Base-by-base conservation (phyloP, 1,139 yeast genomes). In the Zygoascus sp. region DNA sequence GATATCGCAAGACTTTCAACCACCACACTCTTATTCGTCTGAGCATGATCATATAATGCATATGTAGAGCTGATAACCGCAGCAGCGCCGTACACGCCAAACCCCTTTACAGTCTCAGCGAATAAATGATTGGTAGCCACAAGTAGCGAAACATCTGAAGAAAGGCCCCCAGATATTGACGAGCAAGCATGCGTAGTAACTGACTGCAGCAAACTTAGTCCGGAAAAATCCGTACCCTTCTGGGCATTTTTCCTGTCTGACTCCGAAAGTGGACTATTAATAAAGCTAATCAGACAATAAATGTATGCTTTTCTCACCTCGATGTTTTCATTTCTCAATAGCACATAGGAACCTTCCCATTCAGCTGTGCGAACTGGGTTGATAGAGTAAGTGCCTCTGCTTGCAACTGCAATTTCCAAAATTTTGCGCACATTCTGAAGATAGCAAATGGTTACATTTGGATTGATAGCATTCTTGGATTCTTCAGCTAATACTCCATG, bases 321-420 rank as follows among this genome's bases (percentile, higher is more conserved):
- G 17, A 50, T 42, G n/a, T 53, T 53, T 8, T 55, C 57, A 44
- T 56, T 55, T n/a, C 55, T 47, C n/a, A 65, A 51, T 11, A 67
- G 52, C 49, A 55, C 46, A 45, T 62, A 65, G 0, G 69, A 62
- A 8, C 64, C 63, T 15, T 59, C 61, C 71, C 71, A 67, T 16
- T 61, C 55, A 2, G 52, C 45, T 8, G 62, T 34, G 1, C 62
- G 53, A 8, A 65, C 56, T 11, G 51, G 46, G 22, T 47, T 51
- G 34, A 45, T 49, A 10, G 40, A 38, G 23, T 50, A 53, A 32
- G 47, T 49, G 8, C 36, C 37, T 8, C 23, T 25, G 19, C 32
- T 32, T 16, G 49, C 23, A 6, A 32, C 35, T 1, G 50, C 53
- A 13, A 48, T 46, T 3, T 38, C 20, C 10, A 57, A 44, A 10